phyloP scores from a whole-genome alignment of 768 basidiomycete genomes.

The Fistulinella prunicolor region DNA sequence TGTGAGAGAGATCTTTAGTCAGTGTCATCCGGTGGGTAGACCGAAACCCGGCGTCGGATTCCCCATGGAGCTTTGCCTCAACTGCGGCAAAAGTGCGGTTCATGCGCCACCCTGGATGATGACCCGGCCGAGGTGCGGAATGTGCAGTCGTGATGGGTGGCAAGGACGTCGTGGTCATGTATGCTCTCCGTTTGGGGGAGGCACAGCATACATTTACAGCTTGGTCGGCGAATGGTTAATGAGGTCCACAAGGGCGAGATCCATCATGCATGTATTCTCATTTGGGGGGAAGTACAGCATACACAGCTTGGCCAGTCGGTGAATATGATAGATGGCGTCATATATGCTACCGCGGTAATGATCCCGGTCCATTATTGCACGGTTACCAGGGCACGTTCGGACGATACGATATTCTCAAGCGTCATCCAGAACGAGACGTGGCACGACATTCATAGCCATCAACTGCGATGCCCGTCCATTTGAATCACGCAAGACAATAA shows the following conservation, averaged over 20 bases:
- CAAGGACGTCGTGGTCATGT: neutral
- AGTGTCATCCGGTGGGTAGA: neutral
- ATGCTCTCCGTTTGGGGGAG: neutral
- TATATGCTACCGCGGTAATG: too few relatives aligned
- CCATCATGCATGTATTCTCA: neutral
- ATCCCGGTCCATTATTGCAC: constrained; percentile 2
- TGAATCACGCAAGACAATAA: neutral
- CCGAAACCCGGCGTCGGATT: neutral
- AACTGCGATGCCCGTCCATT: constrained; percentile 44
- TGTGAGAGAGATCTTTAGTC: neutral
- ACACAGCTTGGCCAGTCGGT: neutral
- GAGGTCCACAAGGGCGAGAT: too few relatives aligned
- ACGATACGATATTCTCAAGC: constrained; percentile 36
- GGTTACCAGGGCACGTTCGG: neutral
- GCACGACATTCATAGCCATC: constrained; percentile 97
- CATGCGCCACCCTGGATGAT: constrained; percentile 3
- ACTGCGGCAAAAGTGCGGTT: constrained; percentile 5
- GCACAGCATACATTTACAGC: constrained; percentile 14
- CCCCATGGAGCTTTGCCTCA: too few relatives aligned
- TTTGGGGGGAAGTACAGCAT: neutral
- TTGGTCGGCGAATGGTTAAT: constrained; percentile 1
- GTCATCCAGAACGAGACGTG: constrained; percentile 84
- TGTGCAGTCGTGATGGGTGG: neutral
- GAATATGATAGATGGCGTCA: neutral
- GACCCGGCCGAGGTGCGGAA: constrained; percentile 9